These are phyloP conservation scores for Rubroshorea leprosula DNA, from an alignment of 345 rosid species.

Conservation along the genomic window DNA sequence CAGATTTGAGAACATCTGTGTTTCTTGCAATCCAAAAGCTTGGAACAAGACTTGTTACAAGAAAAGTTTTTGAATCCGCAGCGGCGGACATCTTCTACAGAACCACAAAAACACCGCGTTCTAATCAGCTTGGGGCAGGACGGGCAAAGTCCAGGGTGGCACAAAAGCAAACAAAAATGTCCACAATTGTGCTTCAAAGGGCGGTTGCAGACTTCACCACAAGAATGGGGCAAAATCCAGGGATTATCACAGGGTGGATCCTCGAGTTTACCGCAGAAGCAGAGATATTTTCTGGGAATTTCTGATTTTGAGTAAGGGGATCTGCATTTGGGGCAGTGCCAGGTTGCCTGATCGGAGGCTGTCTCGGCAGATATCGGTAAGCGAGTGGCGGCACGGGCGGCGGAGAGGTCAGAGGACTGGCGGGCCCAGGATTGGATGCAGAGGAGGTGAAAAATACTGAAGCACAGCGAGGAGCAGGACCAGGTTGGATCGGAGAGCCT, in stretches of 20 bases:
- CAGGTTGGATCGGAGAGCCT: conserved; percentile 75
- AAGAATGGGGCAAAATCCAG: conserved; percentile 88
- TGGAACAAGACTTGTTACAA: conserved; percentile 43
- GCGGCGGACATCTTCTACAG: conserved; percentile 54
- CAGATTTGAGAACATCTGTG: conserved; percentile 60
- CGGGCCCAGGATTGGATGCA: conserved; percentile 95
- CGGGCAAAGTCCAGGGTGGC: conserved; percentile 93
- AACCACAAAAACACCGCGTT: conserved; percentile 58
- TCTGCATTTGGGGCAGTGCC: conserved; percentile 94
- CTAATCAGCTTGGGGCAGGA: conserved; percentile 73
- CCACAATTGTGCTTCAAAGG: conserved; percentile 63
- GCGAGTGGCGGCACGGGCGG: conserved; percentile 59
- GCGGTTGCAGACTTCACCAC: conserved; percentile 72
- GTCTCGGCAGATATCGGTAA: conserved; percentile 45
- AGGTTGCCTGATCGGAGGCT: conserved; percentile 45
- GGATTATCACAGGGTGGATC: conserved; percentile 70
- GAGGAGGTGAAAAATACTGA: conserved; percentile 71
- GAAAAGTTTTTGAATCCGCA: conserved; percentile 70
- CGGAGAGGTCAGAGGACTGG: conserved; percentile 63
- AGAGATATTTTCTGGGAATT: conserved; percentile 57
- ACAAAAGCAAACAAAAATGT: conserved; percentile 67
- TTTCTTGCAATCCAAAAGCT: conserved; percentile 43
- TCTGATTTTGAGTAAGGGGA: conserved; percentile 44
- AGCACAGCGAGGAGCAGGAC: conserved; percentile 78
- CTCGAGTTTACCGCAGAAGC: conserved; percentile 77